phyloP scores from a whole-genome alignment of 2,329 filamentous ascomycete genomes.

The Fusarium xylarioides region DNA sequence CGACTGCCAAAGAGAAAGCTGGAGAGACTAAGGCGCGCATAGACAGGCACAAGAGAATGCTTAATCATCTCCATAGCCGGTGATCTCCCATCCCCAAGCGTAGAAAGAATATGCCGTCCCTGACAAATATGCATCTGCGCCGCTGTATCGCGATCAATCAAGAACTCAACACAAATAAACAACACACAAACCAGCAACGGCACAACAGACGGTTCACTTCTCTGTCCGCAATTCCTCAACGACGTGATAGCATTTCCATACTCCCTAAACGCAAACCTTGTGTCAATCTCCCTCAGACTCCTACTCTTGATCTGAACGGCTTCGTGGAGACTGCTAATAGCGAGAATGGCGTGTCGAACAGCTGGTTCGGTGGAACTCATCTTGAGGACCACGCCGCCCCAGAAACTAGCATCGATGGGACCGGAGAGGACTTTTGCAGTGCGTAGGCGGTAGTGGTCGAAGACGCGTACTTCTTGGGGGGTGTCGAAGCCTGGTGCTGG shows the following conservation, averaged over 20 bases:
- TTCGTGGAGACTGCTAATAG: slow-evolving; percentile 60
- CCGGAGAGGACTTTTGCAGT: slow-evolving; percentile 54
- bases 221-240: slow-evolving; percentile 49
- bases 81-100: slow-evolving; percentile 42
- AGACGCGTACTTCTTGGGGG: slow-evolving; percentile 40
- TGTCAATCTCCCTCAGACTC: slow-evolving; percentile 31
- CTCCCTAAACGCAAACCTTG: slow-evolving; percentile 44
- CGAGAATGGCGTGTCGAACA: slow-evolving; percentile 59
- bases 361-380: slow-evolving; percentile 56
- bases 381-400: slow-evolving; percentile 56
- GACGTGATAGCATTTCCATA: slow-evolving; percentile 60
- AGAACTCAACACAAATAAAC: slow-evolving; percentile 64
- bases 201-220: slow-evolving; percentile 43
- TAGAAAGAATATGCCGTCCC: slow-evolving; percentile 53
- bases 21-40: slow-evolving; percentile 53
- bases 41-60: slow-evolving; percentile 55
- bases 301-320: slow-evolving; percentile 32
- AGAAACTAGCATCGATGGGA: slow-evolving; percentile 55
- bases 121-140: slow-evolving; percentile 57
- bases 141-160: slow-evolving; percentile 58
- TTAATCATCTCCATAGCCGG: slow-evolving; percentile 51
- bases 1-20: slow-evolving; percentile 53
- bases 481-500: slow-evolving; percentile 35
- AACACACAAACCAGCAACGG: slow-evolving; percentile 58
- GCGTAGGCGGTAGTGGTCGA: slow-evolving; percentile 48